phyloP scores from a whole-genome alignment of 169 alveolate species.

The Toxoplasma gondii region DNA sequence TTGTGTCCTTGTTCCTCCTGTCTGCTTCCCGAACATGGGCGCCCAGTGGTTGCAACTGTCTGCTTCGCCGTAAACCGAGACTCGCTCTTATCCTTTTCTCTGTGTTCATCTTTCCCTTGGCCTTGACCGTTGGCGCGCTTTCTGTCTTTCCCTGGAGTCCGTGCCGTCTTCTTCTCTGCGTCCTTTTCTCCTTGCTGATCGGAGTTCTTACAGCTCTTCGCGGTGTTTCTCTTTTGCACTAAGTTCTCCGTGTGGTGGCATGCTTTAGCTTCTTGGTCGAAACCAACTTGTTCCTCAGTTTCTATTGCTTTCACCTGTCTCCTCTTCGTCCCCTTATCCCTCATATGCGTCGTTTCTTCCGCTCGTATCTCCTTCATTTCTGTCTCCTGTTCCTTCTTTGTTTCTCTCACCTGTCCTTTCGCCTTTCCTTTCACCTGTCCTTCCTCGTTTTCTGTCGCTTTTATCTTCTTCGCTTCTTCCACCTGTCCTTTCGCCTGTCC shows the following conservation, averaged over 20 bases:
- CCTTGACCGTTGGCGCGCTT: not conserved
- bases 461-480: not conserved
- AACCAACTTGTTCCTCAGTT: too few relatives aligned
- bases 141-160: not conserved
- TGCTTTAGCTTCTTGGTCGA: too few relatives aligned
- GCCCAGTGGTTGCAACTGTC: not conserved
- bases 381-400: not conserved
- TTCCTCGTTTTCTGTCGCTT: not conserved
- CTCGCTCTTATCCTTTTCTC: not conserved
- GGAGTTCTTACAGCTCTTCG: not conserved
- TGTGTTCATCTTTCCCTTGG: not conserved
- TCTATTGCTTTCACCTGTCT: not conserved
- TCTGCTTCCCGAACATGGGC: not conserved
- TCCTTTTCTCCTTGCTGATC: not conserved
- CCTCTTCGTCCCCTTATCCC: not conserved
- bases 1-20: not conserved
- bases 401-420: not conserved
- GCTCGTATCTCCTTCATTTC: not conserved
- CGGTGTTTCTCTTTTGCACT: not conserved
- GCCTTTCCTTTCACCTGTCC: not conserved
- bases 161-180: not conserved
- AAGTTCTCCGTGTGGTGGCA: not conserved
- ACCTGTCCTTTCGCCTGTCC: not conserved
- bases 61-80: not conserved
- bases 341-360: not conserved